Evolutionary conservation across 805 yeast genomes (phyloP), one percentile per base, ranked within the genome.

Genomic region (Ogataea dorogensis): DNA sequence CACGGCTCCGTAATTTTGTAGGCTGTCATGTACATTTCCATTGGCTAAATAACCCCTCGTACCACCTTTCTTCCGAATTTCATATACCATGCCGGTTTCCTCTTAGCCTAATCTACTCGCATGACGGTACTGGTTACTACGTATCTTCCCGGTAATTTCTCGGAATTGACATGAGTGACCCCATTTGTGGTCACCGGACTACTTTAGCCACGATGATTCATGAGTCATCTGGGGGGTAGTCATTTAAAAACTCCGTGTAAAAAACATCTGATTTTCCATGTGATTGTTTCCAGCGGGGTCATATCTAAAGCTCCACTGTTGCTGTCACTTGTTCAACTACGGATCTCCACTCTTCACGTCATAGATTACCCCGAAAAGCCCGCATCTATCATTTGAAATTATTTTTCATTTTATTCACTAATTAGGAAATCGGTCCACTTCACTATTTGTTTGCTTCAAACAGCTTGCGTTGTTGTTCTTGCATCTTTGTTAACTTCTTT

Each of bases 401-500:
- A 13, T 15, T 25, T 23, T 23, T 11, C 15, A 10, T 10, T 24
- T 14, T 27, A 22, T 24, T 7, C 26, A 11, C 22, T 16, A 15
- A 28, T 17, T 14, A 18, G 14, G 28, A 22, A 21, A 20, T 7
- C 17, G 3, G 10, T 10, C 22, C 31, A 27, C 19, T 23, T 22
- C 15, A 32, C 37, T 34, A 54, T 53, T 40, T 63, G 49, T 44
- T 75, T 53, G 83, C 87, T 18, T 80, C 79, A 58, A 88, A 77
- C 23, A 89, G 70, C 68, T 88, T 88, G 56, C 79, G 79, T 59
- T 93, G 98, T 31, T 73, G 80, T 36, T 81, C 86, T 61, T 77
- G 79, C 54, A 72, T 81, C 65, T 93, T 93, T 44, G 67, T 61
- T 48, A 93, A 67, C 65, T 91, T 91, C 75, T 93, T 93, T 42